Evolutionary conservation across 768 basidiomycete species (phyloP).

Genomic region (Lactarius hengduanensis): DNA sequence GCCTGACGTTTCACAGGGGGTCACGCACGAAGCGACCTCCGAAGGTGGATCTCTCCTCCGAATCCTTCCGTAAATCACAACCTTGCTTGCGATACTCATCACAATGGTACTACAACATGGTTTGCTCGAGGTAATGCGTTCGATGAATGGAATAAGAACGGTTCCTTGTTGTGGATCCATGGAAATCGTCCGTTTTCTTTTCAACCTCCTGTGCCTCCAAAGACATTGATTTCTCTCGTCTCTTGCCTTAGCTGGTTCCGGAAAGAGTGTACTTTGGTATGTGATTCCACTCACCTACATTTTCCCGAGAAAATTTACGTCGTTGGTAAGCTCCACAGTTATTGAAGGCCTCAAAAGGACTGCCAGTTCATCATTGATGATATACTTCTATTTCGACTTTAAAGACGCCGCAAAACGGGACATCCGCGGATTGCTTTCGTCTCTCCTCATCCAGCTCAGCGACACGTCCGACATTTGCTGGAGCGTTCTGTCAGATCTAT

Average conservation of each 20-base stretch:
- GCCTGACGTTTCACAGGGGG: not conserved
- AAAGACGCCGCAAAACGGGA: not conserved
- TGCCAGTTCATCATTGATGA: not conserved
- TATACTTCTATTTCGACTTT: slow-evolving; percentile 4
- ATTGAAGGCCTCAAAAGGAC: slow-evolving; percentile 4
- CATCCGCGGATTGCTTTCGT: not conserved
- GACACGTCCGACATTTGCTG: not conserved
- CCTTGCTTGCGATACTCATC: not conserved
- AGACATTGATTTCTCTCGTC: not conserved
- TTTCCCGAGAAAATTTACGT: not conserved
- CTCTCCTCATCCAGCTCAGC: slow-evolving; percentile 8
- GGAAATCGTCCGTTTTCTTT: slow-evolving; percentile 6
- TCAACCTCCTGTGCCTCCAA: not conserved
- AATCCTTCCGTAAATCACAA: slow-evolving; percentile 16
- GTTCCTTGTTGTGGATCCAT: slow-evolving; percentile 11
- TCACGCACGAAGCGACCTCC: not conserved
- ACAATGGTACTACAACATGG: slow-evolving; percentile 5
- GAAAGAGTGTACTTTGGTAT: slow-evolving; percentile 12
- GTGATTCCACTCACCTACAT: not conserved
- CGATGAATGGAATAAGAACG: not conserved
- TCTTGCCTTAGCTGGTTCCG: slow-evolving; percentile 1
- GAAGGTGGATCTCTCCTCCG: slow-evolving; percentile 11
- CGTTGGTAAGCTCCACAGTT: not conserved
- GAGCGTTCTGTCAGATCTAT: not conserved
- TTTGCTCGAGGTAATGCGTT: not conserved